Conservation (phyloP, 2,329 filamentous ascomycete genomes). For the Ophiocordyceps camponoti-rufipedis region DNA sequence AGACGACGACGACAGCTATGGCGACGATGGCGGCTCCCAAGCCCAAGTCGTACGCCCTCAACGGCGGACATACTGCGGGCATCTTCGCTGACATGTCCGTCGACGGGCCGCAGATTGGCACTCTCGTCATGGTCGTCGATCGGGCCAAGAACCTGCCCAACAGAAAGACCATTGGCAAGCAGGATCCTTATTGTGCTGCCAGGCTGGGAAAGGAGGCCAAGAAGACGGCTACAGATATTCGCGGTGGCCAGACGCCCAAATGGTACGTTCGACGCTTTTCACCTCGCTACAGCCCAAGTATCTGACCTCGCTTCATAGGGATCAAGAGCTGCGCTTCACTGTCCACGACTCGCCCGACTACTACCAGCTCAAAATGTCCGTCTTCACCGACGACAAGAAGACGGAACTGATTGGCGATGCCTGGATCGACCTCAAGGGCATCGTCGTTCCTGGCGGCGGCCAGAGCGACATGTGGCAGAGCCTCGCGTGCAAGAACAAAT, state of each 20-base stretch:
- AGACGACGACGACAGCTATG: not conserved
- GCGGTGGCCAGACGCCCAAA: slow-evolving; percentile 86
- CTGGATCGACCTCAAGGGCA: slow-evolving; percentile 66
- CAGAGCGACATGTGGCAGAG: slow-evolving; percentile 87
- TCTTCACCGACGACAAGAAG: slow-evolving; percentile 97
- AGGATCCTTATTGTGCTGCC: slow-evolving; percentile 92
- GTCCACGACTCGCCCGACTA: slow-evolving; percentile 96
- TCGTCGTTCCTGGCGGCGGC: slow-evolving; percentile 75
- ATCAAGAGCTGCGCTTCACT: slow-evolving; percentile 88
- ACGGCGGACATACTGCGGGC: slow-evolving; percentile 64
- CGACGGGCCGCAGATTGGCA: slow-evolving; percentile 86
- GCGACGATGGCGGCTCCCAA: slow-evolving; percentile 29
- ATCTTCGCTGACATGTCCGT: slow-evolving; percentile 90
- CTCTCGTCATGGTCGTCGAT: slow-evolving; percentile 80
- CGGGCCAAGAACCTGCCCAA: slow-evolving; percentile 95
- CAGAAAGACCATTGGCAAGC: slow-evolving; percentile 92
- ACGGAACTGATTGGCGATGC: slow-evolving; percentile 92
- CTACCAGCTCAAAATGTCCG: slow-evolving; percentile 81
- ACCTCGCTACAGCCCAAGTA: not conserved
- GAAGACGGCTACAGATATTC: slow-evolving; percentile 85
- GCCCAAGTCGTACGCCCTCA: slow-evolving; percentile 34
- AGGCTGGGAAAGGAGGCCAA: slow-evolving; percentile 91
- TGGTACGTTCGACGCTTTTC: slow-evolving; percentile 40
- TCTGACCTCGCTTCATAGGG: slow-evolving; percentile 37
- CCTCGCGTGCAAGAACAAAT: slow-evolving; percentile 78